Evolutionary conservation across 495 filamentous ascomycete species (phyloP), one percentile per base, ranked within the genome.

Genomic region (Neurospora sp.): DNA sequence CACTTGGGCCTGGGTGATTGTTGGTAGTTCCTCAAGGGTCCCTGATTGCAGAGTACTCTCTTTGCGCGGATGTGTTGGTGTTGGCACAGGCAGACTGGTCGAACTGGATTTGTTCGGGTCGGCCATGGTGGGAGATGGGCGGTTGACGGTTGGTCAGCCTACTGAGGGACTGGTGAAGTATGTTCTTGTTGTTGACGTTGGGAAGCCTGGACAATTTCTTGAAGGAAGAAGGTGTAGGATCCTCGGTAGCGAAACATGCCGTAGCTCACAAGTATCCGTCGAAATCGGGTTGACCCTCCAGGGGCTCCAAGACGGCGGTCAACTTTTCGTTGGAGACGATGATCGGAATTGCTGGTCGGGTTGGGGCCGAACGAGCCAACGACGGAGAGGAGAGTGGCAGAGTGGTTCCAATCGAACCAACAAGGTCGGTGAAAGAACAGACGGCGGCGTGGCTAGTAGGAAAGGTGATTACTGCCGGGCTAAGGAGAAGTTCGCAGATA

Each of bases 1-100:
- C 9, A 72, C 59, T n/a, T 70, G 74, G 12, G 76, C 78, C 59
- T 79, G 78, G 22, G 74, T 74, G 27, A 81, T 81, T 6, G 78
- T 77, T 18, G 79, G 78, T 47, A 81, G 39, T 53, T 80, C 79
- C 53, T 41, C 27, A 59, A 81, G 39, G 22, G 70, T 72, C 10
- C 78, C 79, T 22, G 79, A 78, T n/a, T 75, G 73, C 72, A 77
- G 20, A 18, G 72, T 68, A 31, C 68, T 71, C 40, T 78, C 78
- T 61, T 74, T 78, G 37, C 73, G 75, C 16, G 73, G 7, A 35
- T 65, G 53, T 18, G 22, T 37, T 65, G 53, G 53, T 35, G 22
- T 18, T 65, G 53, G 53, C 53, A 65, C 53, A 65, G 53, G 16
- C 39, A 72, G 65, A 59, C 20, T 69, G 20, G n/a, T 41, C n/a